Evolutionary conservation across 192 early-diverging fungal species (phyloP).

Genomic region (Funneliformis mosseae): DNA sequence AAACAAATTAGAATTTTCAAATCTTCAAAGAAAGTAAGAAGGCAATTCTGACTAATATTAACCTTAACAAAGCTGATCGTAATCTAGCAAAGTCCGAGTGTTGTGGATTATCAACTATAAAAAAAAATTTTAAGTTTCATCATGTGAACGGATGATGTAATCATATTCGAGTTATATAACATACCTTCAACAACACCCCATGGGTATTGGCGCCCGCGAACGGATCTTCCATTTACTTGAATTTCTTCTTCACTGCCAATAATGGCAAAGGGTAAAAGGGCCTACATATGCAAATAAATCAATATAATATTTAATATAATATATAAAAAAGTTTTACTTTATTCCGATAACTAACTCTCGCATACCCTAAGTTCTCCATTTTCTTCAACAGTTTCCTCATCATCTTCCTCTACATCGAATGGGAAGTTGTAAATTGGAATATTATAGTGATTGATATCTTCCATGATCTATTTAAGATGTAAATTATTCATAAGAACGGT

Average conservation of each 20-base stretch:
- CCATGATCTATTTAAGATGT: slow-evolving; percentile 71
- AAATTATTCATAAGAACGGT: not conserved
- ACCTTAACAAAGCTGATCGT: slow-evolving; percentile 85
- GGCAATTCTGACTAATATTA: slow-evolving; percentile 5
- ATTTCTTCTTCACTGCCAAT: slow-evolving; percentile 94
- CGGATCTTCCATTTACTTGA: slow-evolving; percentile 80
- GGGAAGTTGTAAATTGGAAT: slow-evolving; percentile 99
- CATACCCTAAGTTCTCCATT: slow-evolving; percentile 85
- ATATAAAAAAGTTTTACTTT: too few species aligned
- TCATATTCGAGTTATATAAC: not conserved
- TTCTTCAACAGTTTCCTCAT: slow-evolving; percentile 98
- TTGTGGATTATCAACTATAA: slow-evolving; percentile 85
- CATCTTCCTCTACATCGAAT: slow-evolving; percentile 93
- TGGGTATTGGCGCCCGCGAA: slow-evolving; percentile 93
- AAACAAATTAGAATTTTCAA: not conserved
- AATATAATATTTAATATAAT: too few species aligned
- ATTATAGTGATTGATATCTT: slow-evolving; percentile 93
- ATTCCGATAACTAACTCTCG: not conserved
- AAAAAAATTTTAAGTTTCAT: not conserved
- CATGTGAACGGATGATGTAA: not conserved
- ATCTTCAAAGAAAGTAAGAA: not conserved
- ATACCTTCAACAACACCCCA: slow-evolving; percentile 90
- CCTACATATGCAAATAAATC: slow-evolving; percentile 9
- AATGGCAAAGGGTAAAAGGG: slow-evolving; percentile 92
- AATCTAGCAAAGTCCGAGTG: slow-evolving; percentile 97